Conservation (phyloP, 768 basidiomycete genomes). For the Pleurotus salmoneostramineus region DNA sequence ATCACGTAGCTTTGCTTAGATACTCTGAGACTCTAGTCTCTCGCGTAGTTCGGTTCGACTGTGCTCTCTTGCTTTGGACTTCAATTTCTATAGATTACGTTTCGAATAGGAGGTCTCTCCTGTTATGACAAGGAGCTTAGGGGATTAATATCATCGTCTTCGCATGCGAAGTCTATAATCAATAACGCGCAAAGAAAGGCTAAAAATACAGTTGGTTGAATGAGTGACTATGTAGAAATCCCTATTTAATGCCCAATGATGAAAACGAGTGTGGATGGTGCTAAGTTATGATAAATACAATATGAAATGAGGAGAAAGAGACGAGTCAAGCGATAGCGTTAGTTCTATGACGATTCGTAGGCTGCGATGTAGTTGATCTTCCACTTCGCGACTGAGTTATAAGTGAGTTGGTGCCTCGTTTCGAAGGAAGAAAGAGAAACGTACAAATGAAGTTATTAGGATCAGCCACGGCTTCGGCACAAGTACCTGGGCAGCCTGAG, state of each 20-base stretch:
- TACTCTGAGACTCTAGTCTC: too few relatives aligned
- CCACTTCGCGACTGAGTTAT: constrained; percentile 37
- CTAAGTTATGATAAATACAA: neutral
- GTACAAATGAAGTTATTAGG: constrained; percentile 44
- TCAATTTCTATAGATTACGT: too few relatives aligned
- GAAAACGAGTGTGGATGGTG: neutral
- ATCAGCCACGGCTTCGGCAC: constrained; percentile 36
- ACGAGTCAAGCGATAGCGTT: neutral
- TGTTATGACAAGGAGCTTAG: too few relatives aligned
- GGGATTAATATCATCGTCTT: too few relatives aligned
- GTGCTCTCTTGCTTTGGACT: too few relatives aligned
- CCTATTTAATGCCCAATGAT: neutral
- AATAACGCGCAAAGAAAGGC: neutral
- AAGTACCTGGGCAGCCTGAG: constrained; percentile 31
- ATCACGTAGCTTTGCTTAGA: too few relatives aligned
- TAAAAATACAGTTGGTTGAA: neutral
- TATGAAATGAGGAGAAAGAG: neutral
- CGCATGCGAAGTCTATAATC: neutral
- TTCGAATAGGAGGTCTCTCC: too few relatives aligned
- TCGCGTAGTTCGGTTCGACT: too few relatives aligned
- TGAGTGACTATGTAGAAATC: neutral
- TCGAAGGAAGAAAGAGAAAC: constrained; percentile 11
- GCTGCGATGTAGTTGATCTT: constrained; percentile 40
- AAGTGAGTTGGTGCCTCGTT: neutral
- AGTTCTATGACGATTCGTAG: constrained; percentile 22